phyloP scores from a whole-genome alignment of 805 yeast genomes.

The Cyberlindnera lachancei region DNA sequence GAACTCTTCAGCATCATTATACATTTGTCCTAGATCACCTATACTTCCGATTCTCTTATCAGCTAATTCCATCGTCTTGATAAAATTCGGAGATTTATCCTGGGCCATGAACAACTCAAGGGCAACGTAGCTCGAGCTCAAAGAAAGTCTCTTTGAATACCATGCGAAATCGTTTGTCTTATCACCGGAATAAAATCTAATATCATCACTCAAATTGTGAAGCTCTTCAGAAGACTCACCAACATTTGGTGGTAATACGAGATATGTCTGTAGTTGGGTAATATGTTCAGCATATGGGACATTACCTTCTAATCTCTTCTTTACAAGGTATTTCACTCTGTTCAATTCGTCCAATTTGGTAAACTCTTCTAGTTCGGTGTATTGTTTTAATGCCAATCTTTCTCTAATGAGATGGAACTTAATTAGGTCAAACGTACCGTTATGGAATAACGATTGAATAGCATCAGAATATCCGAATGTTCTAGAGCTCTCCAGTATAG shows the following conservation, averaged over 20 bases:
- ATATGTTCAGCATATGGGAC: slow-evolving; percentile 28
- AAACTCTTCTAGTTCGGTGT: slow-evolving; percentile 24
- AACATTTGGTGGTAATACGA: slow-evolving; percentile 60
- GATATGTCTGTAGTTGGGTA: slow-evolving; percentile 39
- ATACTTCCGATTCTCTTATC: slow-evolving; percentile 48
- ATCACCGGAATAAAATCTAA: slow-evolving; percentile 76
- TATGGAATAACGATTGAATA: slow-evolving; percentile 33
- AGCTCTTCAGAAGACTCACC: slow-evolving; percentile 56
- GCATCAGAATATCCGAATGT: slow-evolving; percentile 44
- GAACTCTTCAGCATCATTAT: slow-evolving; percentile 71
- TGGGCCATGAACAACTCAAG: slow-evolving; percentile 75
- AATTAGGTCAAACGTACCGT: slow-evolving; percentile 45
- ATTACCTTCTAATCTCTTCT: slow-evolving; percentile 41
- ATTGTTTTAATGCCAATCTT: slow-evolving; percentile 34
- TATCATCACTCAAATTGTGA: slow-evolving; percentile 73
- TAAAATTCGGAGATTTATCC: slow-evolving; percentile 52
- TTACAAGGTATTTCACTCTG: slow-evolving; percentile 37
- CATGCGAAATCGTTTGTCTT: slow-evolving; percentile 75
- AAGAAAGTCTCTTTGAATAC: slow-evolving; percentile 79
- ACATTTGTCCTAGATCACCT: slow-evolving; percentile 48
- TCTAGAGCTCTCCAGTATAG: slow-evolving; percentile 43
- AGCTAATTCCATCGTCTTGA: slow-evolving; percentile 58
- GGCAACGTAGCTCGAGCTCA: slow-evolving; percentile 64
- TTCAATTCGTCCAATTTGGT: slow-evolving; percentile 28
- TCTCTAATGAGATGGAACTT: slow-evolving; percentile 47